Base-by-base conservation (phyloP, 176 grass and related monocot species). In the Metroxylon sagu region DNA sequence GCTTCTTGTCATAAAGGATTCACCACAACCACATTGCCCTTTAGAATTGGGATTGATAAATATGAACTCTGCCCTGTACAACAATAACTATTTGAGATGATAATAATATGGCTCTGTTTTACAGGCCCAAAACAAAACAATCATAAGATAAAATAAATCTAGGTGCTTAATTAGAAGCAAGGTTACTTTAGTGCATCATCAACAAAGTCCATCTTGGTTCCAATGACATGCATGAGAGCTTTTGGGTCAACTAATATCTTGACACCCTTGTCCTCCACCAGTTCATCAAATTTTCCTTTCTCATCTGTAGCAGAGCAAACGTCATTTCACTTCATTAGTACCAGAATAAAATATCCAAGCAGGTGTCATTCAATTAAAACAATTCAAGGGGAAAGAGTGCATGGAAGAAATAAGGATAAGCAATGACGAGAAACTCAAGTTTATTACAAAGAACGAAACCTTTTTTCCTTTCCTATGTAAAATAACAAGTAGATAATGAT, bases 21-120 rank as follows among this genome's bases (percentile, higher is more conserved):
- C 86, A 17, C 87, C 92, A 49, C 92, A 96, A 5, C 87, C 87
- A 62, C 87, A 96, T 62, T 90, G 68, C 50, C 92, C 92, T 59
- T 96, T 83, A 0, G 83, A 86, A 55, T 95, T 96, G 14, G 83
- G 90, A 64, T 95, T 95, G 57, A 95, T 82, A 56, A 95, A 96
- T 65, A 96, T 52, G 74, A 96, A 90, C 61, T 96, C 80, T 0
- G 86, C 90, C 80, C 92, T 96, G 52, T n/a, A 80, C 18, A 19
- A 76, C 25, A 35, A 52, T 23, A 18, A 29, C 61, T 19, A 39
- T 53, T 59, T 28, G 39, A 27, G 48, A 4, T 39, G 14, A 39
- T 6, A 66, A 25, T 19, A 49, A 5, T 27, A 64, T 26, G 61
- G 18, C 12, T 43, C 12, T 43, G 35, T 43, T 43, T 8, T 14